These are phyloP conservation scores for Trametes coccinea DNA, from an alignment of 768 basidiomycete species.

Conservation along the genomic window DNA sequence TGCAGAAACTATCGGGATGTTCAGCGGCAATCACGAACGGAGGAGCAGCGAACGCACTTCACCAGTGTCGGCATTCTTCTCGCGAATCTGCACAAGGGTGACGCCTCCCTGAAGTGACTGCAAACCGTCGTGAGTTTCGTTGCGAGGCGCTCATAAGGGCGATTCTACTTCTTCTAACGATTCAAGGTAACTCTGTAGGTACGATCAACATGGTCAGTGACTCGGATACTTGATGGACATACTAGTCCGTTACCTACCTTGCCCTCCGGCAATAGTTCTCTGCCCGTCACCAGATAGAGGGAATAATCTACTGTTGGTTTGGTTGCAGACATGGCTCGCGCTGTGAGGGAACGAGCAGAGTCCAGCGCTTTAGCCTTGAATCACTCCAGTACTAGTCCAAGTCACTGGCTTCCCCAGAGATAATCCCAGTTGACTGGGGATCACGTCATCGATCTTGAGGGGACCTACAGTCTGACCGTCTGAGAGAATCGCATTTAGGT, in stretches of 20 bases:
- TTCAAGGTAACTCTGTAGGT: slow-evolving; percentile 60
- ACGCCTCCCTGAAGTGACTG: slow-evolving; percentile 86
- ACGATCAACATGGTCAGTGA: not conserved
- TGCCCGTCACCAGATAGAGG: slow-evolving; percentile 86
- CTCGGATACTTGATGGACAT: no score
- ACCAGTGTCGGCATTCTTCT: slow-evolving; percentile 79
- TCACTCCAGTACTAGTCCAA: no score
- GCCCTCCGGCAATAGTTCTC: slow-evolving; percentile 71
- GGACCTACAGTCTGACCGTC: no score
- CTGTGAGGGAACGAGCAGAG: not conserved
- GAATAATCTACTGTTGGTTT: slow-evolving; percentile 54
- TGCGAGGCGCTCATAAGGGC: not conserved
- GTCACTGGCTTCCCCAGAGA: not conserved
- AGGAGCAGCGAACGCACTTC: slow-evolving; percentile 53
- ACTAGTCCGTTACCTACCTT: slow-evolving; percentile 48
- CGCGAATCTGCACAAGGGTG: slow-evolving; percentile 86
- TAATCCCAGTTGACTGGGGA: not conserved
- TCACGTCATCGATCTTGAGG: not conserved
- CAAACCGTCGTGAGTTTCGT: not conserved
- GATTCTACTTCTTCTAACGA: slow-evolving; percentile 68
- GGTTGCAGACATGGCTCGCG: not conserved
- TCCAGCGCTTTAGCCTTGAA: no score
- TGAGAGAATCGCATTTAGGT: no score
- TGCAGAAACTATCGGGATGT: slow-evolving; percentile 61
- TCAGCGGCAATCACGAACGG: not conserved